Percentiles rank a stretch among this genome's conserved stretches.
phyloP scores from a whole-genome alignment of 768 basidiomycete genomes.

The Podaxis sp. region DNA sequence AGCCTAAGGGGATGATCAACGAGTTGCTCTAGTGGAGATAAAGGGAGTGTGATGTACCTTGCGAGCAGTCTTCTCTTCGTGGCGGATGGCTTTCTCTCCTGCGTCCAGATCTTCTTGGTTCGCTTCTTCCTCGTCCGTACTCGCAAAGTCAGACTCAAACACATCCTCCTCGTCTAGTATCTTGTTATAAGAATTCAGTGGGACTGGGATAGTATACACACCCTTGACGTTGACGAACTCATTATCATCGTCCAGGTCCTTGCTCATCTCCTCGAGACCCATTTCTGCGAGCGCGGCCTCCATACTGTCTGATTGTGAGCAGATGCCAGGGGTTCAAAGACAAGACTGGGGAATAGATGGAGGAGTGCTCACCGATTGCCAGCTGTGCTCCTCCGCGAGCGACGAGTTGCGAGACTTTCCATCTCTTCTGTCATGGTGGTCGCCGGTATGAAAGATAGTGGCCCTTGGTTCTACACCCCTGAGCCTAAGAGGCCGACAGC shows the following conservation, averaged over 20 bases:
- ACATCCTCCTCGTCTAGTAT: slow-evolving; percentile 74
- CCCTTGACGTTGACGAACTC: slow-evolving; percentile 74
- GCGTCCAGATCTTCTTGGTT: slow-evolving; percentile 49
- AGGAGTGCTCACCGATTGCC: slow-evolving; percentile 62
- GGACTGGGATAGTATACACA: slow-evolving; percentile 23
- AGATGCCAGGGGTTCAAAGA: slow-evolving; percentile 8
- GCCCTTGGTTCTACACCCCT: background rate
- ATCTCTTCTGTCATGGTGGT: background rate
- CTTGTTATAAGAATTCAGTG: slow-evolving; percentile 16
- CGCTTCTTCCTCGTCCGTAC: slow-evolving; percentile 73
- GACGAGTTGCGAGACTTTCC: slow-evolving; percentile 53
- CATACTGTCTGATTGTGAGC: slow-evolving; percentile 50
- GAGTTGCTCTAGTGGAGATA: background rate
- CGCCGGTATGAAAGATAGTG: background rate
- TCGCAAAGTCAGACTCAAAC: slow-evolving; percentile 83
- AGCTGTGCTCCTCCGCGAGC: slow-evolving; percentile 71
- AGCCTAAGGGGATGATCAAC: slow-evolving; percentile 36
- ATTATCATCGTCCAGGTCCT: slow-evolving; percentile 69
- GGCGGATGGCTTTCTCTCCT: slow-evolving; percentile 55
- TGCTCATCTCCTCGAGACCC: slow-evolving; percentile 49
- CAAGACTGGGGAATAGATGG: background rate
- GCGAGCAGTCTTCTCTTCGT: slow-evolving; percentile 56
- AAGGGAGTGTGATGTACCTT: slow-evolving; percentile 36
- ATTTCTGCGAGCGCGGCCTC: slow-evolving; percentile 76
- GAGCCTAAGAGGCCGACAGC: background rate